Evolutionary conservation across 1,284 basidiomycete species (phyloP).

Genomic region (Coriolopsis trogii): DNA sequence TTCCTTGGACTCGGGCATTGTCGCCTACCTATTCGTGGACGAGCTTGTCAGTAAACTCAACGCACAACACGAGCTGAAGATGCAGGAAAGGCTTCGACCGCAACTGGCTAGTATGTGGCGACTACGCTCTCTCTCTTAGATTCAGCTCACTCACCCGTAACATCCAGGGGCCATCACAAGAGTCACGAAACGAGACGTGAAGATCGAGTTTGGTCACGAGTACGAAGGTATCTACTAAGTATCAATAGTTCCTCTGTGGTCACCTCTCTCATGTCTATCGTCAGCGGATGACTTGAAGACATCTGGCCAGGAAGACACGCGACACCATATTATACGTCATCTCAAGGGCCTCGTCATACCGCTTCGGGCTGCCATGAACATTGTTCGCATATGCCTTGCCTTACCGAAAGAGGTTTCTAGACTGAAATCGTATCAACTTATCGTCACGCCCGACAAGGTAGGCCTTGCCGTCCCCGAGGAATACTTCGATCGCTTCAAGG

Average conservation of each 20-base stretch:
- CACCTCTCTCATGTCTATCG: neutral
- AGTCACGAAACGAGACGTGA: neutral
- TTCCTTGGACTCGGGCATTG: neutral
- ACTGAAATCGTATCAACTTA: neutral
- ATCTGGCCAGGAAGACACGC: neutral
- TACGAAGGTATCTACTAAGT: too few relatives aligned
- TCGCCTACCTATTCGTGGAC: neutral
- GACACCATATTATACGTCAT: neutral
- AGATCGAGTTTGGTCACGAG: neutral
- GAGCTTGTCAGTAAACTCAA: neutral
- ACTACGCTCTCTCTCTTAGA: neutral
- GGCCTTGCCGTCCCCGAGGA: neutral
- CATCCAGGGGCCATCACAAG: neutral
- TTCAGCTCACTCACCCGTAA: neutral
- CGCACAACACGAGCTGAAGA: neutral
- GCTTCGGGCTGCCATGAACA: neutral
- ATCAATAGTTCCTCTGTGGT: too few relatives aligned
- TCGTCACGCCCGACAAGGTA: neutral
- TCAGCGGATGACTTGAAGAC: neutral
- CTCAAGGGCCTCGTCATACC: neutral
- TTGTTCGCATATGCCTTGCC: neutral
- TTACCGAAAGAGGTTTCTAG: neutral
- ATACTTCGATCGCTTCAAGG: neutral
- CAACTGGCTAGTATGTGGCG: neutral
- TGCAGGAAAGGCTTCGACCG: neutral